phyloP scores from a whole-genome alignment of 371 early-diverging fungal species.

The Choanephora cucurbitarum region DNA sequence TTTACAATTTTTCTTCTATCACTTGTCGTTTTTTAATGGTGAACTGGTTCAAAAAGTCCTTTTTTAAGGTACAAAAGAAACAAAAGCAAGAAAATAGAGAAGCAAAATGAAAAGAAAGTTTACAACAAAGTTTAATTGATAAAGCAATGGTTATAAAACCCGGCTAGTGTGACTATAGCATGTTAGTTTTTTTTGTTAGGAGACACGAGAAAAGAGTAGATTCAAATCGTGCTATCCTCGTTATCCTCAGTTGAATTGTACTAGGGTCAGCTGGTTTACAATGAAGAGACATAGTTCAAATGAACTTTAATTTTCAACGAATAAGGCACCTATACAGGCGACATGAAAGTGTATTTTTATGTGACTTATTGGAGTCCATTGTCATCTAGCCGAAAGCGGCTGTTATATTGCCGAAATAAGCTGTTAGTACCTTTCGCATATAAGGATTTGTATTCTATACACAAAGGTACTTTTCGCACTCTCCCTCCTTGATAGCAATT shows the following conservation, averaged over 20 bases:
- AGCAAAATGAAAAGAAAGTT: constrained; percentile 13
- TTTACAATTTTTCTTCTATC: too few relatives aligned
- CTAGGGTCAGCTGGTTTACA: constrained; percentile 18
- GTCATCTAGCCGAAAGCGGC: constrained; percentile 11
- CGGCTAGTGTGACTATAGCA: constrained; percentile 32
- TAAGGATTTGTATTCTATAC: too few relatives aligned
- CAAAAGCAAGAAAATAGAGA: constrained; percentile 6
- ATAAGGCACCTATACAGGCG: background rate
- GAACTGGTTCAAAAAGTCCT: too few relatives aligned
- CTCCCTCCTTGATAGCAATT: background rate
- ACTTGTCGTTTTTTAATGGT: too few relatives aligned
- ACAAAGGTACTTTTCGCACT: background rate
- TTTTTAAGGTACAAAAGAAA: background rate
- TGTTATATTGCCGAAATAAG: constrained; percentile 22
- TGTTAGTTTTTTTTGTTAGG: constrained; percentile 16
- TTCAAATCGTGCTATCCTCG: constrained; percentile 30
- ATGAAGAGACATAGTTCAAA: background rate
- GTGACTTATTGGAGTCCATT: background rate
- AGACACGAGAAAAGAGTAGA: constrained; percentile 29
- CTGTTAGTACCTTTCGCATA: background rate
- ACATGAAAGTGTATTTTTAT: background rate
- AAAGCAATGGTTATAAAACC: constrained; percentile 24
- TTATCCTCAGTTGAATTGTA: constrained; percentile 5
- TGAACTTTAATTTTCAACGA: background rate
- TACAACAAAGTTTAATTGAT: constrained; percentile 17